A percentile compares a stretch with the other conserved stretches of the same genome.
Evolutionary conservation across 306 rosid genomes (phyloP).

Genomic region (Ormosia semicastrata): DNA sequence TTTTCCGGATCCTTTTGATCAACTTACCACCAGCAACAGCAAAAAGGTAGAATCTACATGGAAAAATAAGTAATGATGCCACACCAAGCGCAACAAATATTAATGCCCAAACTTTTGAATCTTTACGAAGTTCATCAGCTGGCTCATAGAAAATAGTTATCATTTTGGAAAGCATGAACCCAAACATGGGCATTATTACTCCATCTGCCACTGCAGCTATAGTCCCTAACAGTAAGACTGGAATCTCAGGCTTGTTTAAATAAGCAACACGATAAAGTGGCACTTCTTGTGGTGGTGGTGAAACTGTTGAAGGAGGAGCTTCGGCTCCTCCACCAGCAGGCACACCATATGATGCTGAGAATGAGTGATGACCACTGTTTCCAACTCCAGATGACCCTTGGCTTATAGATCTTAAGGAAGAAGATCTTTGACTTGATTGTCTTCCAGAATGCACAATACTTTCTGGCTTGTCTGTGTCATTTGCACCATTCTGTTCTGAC

Average conservation of each 20-base stretch:
- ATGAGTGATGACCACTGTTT: conserved; percentile 45
- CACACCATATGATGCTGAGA: conserved; percentile 36
- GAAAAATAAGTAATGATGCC: conserved; percentile 33
- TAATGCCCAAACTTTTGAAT: conserved; percentile 66
- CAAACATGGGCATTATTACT: conserved; percentile 44
- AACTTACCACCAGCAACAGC: conserved; percentile 66
- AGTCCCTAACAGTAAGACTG: conserved; percentile 50
- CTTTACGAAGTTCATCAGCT: conserved; percentile 50
- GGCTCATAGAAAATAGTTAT: conserved; percentile 65
- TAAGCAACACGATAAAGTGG: conserved; percentile 51
- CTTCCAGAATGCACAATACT: conserved; percentile 31
- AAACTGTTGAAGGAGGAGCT: conserved; percentile 20
- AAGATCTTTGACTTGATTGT: conserved; percentile 40
- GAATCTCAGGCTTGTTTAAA: conserved; percentile 83
- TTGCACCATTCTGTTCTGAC: conserved; percentile 33
- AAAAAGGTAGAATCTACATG: conserved; percentile 56
- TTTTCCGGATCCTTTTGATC: conserved; percentile 53
- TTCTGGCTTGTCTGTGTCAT: conserved; percentile 35
- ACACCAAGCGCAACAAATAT: conserved; percentile 46
- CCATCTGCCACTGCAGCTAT: conserved; percentile 61
- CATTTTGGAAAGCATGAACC: conserved; percentile 45
- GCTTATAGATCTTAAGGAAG: conserved; percentile 43
- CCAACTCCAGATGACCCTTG: conserved; percentile 54
- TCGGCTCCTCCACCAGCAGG: conserved; percentile 32
- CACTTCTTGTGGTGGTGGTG: conserved; percentile 35